phyloP scores from a whole-genome alignment of 208 protist genomes.

The Trypanosomatidae sp. region DNA sequence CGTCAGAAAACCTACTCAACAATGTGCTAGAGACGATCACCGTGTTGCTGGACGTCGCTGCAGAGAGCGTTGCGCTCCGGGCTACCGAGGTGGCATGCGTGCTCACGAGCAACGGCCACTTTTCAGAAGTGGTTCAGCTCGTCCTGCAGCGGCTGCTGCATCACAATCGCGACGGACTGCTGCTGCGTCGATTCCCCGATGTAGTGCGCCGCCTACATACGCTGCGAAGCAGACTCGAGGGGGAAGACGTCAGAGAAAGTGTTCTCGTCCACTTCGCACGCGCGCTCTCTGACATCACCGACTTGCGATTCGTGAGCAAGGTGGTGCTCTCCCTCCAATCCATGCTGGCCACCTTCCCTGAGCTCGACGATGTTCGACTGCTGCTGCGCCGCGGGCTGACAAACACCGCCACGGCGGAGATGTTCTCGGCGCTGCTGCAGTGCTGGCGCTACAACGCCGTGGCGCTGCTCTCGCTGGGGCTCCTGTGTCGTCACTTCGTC shows the following conservation, averaged over 20 bases:
- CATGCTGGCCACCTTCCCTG: slow-evolving; percentile 88
- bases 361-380: slow-evolving; percentile 83
- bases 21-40: slow-evolving; percentile 33
- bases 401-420: slow-evolving; percentile 12
- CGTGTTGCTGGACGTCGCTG: slow-evolving; percentile 37
- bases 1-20: slow-evolving; percentile 20
- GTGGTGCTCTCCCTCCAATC: slow-evolving; percentile 58
- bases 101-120: slow-evolving; percentile 35
- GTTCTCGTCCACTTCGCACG: slow-evolving; percentile 25
- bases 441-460: slow-evolving; percentile 93
- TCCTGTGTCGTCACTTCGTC: slow-evolving; percentile 89
- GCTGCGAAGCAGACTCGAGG: slow-evolving; percentile 7
- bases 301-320: slow-evolving; percentile 70
- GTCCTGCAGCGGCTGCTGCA: slow-evolving; percentile 21
- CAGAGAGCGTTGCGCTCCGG: slow-evolving; percentile 45
- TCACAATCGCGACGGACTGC: slow-evolving; percentile 11
- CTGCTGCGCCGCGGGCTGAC: slow-evolving; percentile 42
- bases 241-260: background rate
- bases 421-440: slow-evolving; percentile 68
- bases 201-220: slow-evolving; percentile 54
- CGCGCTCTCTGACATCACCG: slow-evolving; percentile 23
- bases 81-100: slow-evolving; percentile 45
- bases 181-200: slow-evolving; percentile 44
- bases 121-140: slow-evolving; percentile 32
- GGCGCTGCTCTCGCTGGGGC: slow-evolving; percentile 89